These are phyloP conservation scores for Ganoderma lingzhi DNA, from an alignment of 1,284 basidiomycete species.

Conservation along the genomic window DNA sequence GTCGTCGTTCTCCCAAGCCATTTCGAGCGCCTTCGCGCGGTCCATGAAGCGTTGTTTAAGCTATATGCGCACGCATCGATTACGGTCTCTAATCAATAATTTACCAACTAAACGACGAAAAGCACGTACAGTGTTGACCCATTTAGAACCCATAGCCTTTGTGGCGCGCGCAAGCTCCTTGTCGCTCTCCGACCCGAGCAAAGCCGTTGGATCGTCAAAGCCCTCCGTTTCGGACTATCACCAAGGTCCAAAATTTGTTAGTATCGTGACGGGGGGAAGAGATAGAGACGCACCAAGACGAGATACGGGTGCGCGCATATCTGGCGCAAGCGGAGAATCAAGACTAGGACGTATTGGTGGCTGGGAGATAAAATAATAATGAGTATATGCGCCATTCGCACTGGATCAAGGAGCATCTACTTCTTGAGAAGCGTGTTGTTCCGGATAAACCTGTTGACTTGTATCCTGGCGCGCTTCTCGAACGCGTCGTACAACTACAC, in stretches of 20 bases:
- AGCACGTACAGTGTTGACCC: constrained; percentile 57
- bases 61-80: constrained; percentile 21
- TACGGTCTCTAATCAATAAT: neutral
- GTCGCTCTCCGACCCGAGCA: constrained; percentile 50
- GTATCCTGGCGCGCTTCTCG: constrained; percentile 60
- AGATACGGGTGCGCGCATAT: constrained; percentile 72
- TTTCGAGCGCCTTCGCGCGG: constrained; percentile 52
- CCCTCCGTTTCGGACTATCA: constrained; percentile 50
- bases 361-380: constrained; percentile 12
- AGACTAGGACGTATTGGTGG: constrained; percentile 22
- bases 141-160: constrained; percentile 60
- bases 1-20: constrained; percentile 50
- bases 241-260: neutral
- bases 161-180: constrained; percentile 64
- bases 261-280: neutral
- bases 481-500: constrained; percentile 67
- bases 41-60: constrained; percentile 54
- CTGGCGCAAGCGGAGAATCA: constrained; percentile 72
- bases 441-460: constrained; percentile 64
- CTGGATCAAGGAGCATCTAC: constrained; percentile 44
- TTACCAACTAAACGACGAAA: neutral
- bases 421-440: constrained; percentile 67
- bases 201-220: constrained; percentile 57
- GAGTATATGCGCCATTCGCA: neutral
- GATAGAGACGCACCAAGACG: constrained; percentile 54